Percentiles rank a stretch among this genome's conserved stretches.
Evolutionary conservation across 768 basidiomycete species (phyloP).

Genomic region (Tylopilus vinaceipallidus): DNA sequence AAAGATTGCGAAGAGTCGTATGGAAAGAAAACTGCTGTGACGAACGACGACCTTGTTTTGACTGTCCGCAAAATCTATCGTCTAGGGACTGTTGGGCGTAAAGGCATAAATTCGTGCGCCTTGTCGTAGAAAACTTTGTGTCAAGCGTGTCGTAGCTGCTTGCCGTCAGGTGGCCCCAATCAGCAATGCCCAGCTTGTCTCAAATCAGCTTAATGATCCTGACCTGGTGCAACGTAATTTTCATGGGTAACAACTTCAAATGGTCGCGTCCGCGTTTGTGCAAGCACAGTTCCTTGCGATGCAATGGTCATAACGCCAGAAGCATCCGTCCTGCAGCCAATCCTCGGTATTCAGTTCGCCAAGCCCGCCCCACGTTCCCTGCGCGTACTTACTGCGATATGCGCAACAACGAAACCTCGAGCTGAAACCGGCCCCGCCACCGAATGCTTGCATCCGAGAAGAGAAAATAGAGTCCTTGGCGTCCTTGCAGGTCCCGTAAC

Average conservation of each 20-base stretch:
- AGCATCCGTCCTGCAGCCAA: conserved; percentile 43
- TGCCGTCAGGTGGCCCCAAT: conserved; percentile 13
- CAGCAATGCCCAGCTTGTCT: conserved; percentile 18
- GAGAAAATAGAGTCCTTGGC: conserved; percentile 80
- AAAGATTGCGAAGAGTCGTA: conserved; percentile 30
- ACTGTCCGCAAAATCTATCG: conserved; percentile 19
- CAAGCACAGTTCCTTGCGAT: conserved; percentile 63
- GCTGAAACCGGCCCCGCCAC: conserved; percentile 69
- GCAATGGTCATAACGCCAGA: conserved; percentile 50
- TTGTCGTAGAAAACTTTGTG: conserved; percentile 56
- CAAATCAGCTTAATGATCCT: conserved; percentile 33
- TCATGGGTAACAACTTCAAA: conserved; percentile 78
- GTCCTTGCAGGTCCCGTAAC: conserved; percentile 77
- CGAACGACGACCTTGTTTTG: conserved; percentile 17
- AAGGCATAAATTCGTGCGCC: conserved; percentile 56
- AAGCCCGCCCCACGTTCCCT: conserved; percentile 11
- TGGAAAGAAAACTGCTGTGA: conserved; percentile 14
- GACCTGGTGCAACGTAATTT: conserved; percentile 79
- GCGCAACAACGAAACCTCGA: conserved; percentile 70
- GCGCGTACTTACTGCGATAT: conserved; percentile 63
- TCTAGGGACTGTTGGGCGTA: conserved; percentile 38
- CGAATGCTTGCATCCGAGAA: conserved; percentile 91
- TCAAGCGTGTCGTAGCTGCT: conserved; percentile 49
- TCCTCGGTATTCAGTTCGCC: conserved; percentile 14
- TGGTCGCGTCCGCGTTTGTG: conserved; percentile 65